Evolutionary conservation across 768 basidiomycete species (phyloP).

Genomic region (Trametes elegans): DNA sequence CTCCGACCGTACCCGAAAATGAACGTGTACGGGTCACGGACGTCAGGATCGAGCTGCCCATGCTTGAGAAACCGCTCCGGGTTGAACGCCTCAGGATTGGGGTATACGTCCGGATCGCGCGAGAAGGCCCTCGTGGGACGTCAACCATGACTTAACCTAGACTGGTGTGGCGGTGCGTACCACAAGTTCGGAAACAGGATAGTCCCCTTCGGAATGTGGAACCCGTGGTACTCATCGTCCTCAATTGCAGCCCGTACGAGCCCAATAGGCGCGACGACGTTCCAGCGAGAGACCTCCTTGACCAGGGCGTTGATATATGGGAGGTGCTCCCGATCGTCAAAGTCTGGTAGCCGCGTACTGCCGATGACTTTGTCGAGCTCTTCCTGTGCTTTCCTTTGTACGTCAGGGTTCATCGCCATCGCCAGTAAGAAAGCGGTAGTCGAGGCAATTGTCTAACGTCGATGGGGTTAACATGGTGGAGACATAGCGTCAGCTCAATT

Average conservation of each 20-base stretch:
- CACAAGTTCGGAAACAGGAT: conserved; percentile 18
- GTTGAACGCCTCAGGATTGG: conserved; percentile 43
- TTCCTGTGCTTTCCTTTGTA: conserved; percentile 3
- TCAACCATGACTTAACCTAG: not conserved
- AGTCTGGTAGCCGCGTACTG: not conserved
- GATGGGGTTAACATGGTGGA: not conserved
- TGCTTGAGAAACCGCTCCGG: conserved; percentile 45
- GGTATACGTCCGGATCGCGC: conserved; percentile 31
- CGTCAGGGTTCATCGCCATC: conserved; percentile 6
- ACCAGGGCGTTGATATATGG: not conserved
- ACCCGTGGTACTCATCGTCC: conserved; percentile 26
- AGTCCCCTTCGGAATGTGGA: conserved; percentile 22
- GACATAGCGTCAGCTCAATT: not conserved
- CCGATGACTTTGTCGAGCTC: conserved; percentile 7
- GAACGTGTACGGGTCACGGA: conserved; percentile 4
- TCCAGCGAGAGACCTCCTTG: not conserved
- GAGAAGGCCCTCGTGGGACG: conserved; percentile 14
- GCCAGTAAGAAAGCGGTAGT: conserved; percentile 2
- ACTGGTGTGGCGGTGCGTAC: not conserved
- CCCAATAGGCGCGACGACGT: not conserved
- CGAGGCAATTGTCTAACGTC: not conserved
- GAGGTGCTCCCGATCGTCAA: not conserved
- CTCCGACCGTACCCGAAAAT: conserved; percentile 1
- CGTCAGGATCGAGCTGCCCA: conserved; percentile 1
- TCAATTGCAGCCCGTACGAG: not conserved